These are phyloP conservation scores for Ustilago crameri DNA, from an alignment of 1,284 basidiomycete species.

Conservation along the genomic window DNA sequence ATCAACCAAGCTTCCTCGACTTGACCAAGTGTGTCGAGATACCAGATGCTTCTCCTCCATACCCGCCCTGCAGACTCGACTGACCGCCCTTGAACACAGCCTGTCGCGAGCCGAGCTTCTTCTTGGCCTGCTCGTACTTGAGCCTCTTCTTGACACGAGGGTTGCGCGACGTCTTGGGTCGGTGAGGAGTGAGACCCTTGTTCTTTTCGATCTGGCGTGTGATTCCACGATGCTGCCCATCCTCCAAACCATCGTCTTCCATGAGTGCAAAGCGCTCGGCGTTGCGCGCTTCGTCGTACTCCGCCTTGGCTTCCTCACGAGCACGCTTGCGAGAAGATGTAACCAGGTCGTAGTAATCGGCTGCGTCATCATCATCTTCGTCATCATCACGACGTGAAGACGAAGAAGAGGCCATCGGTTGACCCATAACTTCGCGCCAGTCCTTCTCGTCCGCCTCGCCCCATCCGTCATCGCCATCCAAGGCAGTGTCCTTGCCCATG, in stretches of 20 bases:
- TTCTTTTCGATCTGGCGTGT: slow-evolving; percentile 67
- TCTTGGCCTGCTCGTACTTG: slow-evolving; percentile 66
- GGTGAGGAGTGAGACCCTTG: slow-evolving; percentile 61
- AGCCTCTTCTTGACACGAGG: slow-evolving; percentile 67
- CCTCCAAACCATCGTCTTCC: slow-evolving; percentile 55
- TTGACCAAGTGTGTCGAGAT: slow-evolving; percentile 65
- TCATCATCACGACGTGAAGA: slow-evolving; percentile 19
- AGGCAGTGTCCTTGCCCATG: slow-evolving; percentile 24
- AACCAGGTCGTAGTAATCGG: slow-evolving; percentile 66
- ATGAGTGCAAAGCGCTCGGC: slow-evolving; percentile 54
- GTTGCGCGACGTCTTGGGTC: slow-evolving; percentile 64
- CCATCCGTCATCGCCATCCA: slow-evolving; percentile 56
- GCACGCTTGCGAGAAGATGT: slow-evolving; percentile 44
- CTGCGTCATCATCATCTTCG: slow-evolving; percentile 49
- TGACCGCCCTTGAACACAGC: slow-evolving; percentile 68
- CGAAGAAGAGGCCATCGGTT: slow-evolving; percentile 18
- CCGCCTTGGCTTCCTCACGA: slow-evolving; percentile 58
- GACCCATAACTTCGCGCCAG: slow-evolving; percentile 62
- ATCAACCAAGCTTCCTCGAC: slow-evolving; percentile 63
- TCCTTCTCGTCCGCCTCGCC: slow-evolving; percentile 63
- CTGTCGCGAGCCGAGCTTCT: slow-evolving; percentile 62
- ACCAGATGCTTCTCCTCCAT: slow-evolving; percentile 64
- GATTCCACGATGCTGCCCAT: slow-evolving; percentile 64
- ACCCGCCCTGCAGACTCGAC: slow-evolving; percentile 62
- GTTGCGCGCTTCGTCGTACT: slow-evolving; percentile 60